Conservation (phyloP, 2,329 filamentous ascomycete genomes). For the Truncatella angustata region DNA sequence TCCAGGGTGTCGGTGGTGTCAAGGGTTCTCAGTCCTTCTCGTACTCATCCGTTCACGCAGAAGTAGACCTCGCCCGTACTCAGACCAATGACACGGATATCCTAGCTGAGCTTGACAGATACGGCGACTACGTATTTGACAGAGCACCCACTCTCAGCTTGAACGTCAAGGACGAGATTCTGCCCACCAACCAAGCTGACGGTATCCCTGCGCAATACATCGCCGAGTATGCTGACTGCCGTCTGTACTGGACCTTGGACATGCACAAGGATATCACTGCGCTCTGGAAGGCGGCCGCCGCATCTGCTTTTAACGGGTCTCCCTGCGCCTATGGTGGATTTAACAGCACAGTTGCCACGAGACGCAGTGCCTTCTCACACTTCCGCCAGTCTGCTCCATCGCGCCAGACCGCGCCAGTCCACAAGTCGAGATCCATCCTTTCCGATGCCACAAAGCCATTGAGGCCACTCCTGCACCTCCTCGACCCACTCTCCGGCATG, state of each 20-base stretch:
- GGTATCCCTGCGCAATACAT: slow-evolving; percentile 47
- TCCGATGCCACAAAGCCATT: no score
- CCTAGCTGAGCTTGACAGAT: slow-evolving; percentile 27
- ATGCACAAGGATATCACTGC: slow-evolving; percentile 46
- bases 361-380: slow-evolving; percentile 16
- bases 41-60: slow-evolving; percentile 27
- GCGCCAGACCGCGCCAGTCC: background rate
- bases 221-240: slow-evolving; percentile 46
- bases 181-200: slow-evolving; percentile 33
- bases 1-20: slow-evolving; percentile 53
- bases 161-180: slow-evolving; percentile 40
- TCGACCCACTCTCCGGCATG: no score
- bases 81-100: slow-evolving; percentile 27
- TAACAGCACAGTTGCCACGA: slow-evolving; percentile 10
- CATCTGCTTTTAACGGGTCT: slow-evolving; percentile 38
- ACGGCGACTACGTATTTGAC: slow-evolving; percentile 29
- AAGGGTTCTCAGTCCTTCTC: slow-evolving; percentile 45
- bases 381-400: no score
- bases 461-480: no score
- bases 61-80: slow-evolving; percentile 21
- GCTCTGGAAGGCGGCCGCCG: slow-evolving; percentile 44
- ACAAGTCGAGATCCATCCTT: background rate
- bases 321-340: slow-evolving; percentile 38
- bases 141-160: slow-evolving; percentile 32
- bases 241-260: slow-evolving; percentile 49